These are phyloP conservation scores for Mycena epipterygia DNA, from an alignment of 768 basidiomycete genomes.

Conservation along the genomic window DNA sequence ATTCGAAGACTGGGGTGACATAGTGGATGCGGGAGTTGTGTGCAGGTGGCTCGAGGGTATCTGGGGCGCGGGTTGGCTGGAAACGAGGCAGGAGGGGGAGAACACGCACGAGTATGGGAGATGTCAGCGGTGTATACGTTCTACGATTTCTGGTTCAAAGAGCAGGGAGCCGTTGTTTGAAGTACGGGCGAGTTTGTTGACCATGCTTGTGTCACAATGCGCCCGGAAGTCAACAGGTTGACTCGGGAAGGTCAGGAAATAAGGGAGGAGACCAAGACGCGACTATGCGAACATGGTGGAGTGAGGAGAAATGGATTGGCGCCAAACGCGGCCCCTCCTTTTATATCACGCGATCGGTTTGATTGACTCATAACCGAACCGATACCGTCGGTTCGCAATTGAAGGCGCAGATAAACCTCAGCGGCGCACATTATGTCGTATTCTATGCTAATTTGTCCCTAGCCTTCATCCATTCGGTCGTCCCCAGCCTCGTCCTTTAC, in stretches of 20 bases:
- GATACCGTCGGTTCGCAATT: not conserved
- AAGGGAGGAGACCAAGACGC: slow-evolving; percentile 44
- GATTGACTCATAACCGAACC: slow-evolving; percentile 41
- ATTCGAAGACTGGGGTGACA: slow-evolving; percentile 64
- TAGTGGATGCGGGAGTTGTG: slow-evolving; percentile 47
- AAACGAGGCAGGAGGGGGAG: slow-evolving; percentile 34
- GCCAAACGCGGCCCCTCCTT: slow-evolving; percentile 39
- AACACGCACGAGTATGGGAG: slow-evolving; percentile 29
- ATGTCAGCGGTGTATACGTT: slow-evolving; percentile 81
- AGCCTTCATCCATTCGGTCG: slow-evolving; percentile 85
- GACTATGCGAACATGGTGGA: slow-evolving; percentile 62
- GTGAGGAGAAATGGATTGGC: slow-evolving; percentile 39
- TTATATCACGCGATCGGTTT: slow-evolving; percentile 40
- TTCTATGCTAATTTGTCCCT: slow-evolving; percentile 42
- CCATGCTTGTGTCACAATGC: slow-evolving; percentile 68
- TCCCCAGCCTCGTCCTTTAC: slow-evolving; percentile 71
- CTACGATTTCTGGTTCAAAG: slow-evolving; percentile 89
- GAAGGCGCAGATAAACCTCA: not conserved
- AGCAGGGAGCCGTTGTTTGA: slow-evolving; percentile 90
- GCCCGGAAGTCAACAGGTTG: slow-evolving; percentile 59
- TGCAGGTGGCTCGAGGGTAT: slow-evolving; percentile 13
- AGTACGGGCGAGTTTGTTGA: slow-evolving; percentile 85
- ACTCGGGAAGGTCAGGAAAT: slow-evolving; percentile 52
- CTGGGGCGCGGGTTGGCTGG: slow-evolving; percentile 33
- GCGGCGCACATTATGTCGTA: slow-evolving; percentile 17